Conservation (phyloP, 345 rosid species). For the Kernera saxatilis region DNA sequence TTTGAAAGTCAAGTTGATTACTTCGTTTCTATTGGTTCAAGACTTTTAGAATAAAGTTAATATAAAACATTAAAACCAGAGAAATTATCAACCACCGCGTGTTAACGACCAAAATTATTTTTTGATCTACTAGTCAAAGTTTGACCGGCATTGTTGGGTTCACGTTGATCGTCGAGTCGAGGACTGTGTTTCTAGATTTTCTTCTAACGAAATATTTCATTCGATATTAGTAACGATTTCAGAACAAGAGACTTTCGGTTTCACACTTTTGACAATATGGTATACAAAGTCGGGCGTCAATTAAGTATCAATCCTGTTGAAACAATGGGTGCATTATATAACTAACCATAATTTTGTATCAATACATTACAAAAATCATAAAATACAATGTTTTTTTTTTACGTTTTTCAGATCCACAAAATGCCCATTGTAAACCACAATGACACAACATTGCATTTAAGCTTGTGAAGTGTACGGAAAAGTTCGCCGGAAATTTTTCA, state of each 20-base stretch:
- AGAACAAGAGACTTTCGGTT: not conserved
- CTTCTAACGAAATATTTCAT: not conserved
- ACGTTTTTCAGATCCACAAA: not conserved
- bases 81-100: constrained; percentile 15
- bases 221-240: not conserved
- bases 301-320: not conserved
- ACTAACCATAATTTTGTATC: not conserved
- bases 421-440: too few relatives aligned
- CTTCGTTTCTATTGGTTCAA: constrained; percentile 12
- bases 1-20: constrained; percentile 7
- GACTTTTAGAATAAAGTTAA: not conserved
- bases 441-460: not conserved
- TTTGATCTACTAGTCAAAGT: constrained; percentile 24
- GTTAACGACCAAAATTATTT: constrained; percentile 14
- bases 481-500: too few relatives aligned
- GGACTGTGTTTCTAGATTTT: not conserved
- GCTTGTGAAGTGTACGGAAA: too few relatives aligned
- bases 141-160: constrained; percentile 7
- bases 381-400: too few relatives aligned
- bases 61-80: not conserved
- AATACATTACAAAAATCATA: not conserved
- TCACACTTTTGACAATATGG: not conserved
- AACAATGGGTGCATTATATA: not conserved
- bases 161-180: not conserved
- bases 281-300: not conserved